Percentiles rank a stretch among this genome's conserved stretches.
phyloP scores from a whole-genome alignment of 73 alveolate genomes.

The Paramecium pentaurelia region DNA sequence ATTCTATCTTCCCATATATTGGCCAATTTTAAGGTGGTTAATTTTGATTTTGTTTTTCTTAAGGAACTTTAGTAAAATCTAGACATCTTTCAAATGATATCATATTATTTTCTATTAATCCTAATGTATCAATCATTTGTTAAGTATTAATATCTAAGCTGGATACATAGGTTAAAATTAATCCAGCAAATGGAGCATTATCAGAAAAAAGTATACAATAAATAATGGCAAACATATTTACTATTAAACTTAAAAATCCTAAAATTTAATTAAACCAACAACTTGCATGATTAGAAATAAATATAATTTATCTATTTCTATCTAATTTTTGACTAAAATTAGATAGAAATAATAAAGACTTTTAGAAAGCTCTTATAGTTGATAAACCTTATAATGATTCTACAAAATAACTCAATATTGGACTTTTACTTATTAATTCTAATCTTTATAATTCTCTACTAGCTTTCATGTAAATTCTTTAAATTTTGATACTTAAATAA shows the following conservation, averaged over 20 bases:
- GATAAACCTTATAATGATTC: constrained; percentile 87
- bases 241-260: neutral
- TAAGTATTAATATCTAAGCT: neutral
- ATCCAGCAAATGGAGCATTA: neutral
- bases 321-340: neutral
- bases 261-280: neutral
- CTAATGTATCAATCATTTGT: neutral
- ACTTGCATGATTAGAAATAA: neutral
- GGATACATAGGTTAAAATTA: neutral
- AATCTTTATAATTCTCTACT: constrained; percentile 83
- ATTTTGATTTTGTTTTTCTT: constrained; percentile 51
- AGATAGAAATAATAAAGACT: neutral
- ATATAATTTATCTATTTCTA: neutral
- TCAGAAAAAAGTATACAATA: neutral
- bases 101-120: constrained; percentile 81
- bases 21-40: constrained; percentile 61
- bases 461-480: constrained; percentile 5
- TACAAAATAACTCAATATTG: constrained; percentile 83
- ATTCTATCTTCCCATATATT: constrained; percentile 67
- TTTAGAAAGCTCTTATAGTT: constrained; percentile 84
- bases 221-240: neutral
- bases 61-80: constrained; percentile 69
- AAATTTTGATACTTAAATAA: neutral
- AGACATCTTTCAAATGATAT: constrained; percentile 83
- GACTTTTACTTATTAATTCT: constrained; percentile 85